Conservation (phyloP, 495 filamentous ascomycete species). For the Neurospora tetraspora region DNA sequence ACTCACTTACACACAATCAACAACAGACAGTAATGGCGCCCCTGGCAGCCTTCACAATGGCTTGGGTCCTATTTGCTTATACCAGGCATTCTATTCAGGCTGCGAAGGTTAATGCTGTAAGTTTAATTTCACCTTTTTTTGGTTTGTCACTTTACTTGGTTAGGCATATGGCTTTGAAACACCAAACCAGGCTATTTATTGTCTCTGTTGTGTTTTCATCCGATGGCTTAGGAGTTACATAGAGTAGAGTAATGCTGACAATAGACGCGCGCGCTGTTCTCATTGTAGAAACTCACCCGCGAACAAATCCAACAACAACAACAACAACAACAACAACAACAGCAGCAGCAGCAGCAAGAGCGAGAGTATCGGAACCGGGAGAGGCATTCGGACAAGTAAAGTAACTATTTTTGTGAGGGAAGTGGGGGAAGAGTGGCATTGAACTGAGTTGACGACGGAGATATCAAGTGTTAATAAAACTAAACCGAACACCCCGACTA, state of each 20-base stretch:
- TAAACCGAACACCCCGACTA: neutral
- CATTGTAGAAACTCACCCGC: neutral
- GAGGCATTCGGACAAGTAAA: neutral
- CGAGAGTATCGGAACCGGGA: neutral
- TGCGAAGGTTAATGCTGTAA: conserved; percentile 32
- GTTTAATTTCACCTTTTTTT: neutral
- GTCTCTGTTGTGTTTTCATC: neutral
- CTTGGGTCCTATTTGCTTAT: conserved; percentile 35
- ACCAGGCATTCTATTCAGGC: conserved; percentile 32
- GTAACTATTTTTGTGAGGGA: neutral
- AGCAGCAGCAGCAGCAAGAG: too few relatives aligned
- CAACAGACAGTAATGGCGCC: conserved; percentile 35
- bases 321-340: neutral
- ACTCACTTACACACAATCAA: neutral
- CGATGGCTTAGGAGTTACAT: neutral
- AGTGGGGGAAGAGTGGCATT: neutral
- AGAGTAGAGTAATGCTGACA: neutral
- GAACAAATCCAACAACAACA: neutral
- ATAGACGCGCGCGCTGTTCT: neutral
- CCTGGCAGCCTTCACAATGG: conserved; percentile 40
- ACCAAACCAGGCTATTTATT: too few relatives aligned
- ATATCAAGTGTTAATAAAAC: neutral
- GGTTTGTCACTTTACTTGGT: neutral
- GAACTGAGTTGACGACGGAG: neutral
- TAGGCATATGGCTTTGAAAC: neutral